Conservation (phyloP, 371 early-diverging fungal species). For the Syncephalastrum sp. region DNA sequence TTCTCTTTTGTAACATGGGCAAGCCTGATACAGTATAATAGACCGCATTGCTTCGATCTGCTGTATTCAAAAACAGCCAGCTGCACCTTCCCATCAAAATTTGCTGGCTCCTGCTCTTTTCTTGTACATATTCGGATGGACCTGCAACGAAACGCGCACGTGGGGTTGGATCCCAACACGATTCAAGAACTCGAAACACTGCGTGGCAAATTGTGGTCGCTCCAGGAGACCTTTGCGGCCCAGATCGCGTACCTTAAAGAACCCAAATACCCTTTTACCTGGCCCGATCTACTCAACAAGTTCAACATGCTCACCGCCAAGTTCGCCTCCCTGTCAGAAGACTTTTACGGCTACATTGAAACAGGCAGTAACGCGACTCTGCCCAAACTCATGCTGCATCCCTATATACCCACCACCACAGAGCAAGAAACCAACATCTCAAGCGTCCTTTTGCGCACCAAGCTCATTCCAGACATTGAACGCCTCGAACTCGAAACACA, state of each 20-base stretch:
- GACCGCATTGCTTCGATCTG: too few species aligned
- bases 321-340: constrained; percentile 53
- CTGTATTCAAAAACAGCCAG: too few species aligned
- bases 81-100: too few species aligned
- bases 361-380: constrained; percentile 43
- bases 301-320: constrained; percentile 69
- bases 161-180: constrained; percentile 40
- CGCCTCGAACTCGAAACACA: constrained; percentile 53
- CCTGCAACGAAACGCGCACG: constrained; percentile 18
- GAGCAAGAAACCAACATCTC: constrained; percentile 63
- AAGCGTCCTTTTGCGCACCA: constrained; percentile 60
- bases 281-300: constrained; percentile 65
- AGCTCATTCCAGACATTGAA: constrained; percentile 67
- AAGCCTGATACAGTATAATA: too few species aligned
- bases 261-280: constrained; percentile 45
- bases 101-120: too few species aligned
- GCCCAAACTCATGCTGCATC: constrained; percentile 61
- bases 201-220: constrained; percentile 57
- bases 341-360: constrained; percentile 43
- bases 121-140: constrained; percentile 8
- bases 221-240: constrained; percentile 60
- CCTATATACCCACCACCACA: constrained; percentile 51
- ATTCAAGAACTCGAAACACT: constrained; percentile 60
- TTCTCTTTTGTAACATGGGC: too few species aligned
- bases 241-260: constrained; percentile 47